These are phyloP conservation scores for Heliamphora pulchella DNA, from an alignment of 179 eudicot species.

Conservation along the genomic window DNA sequence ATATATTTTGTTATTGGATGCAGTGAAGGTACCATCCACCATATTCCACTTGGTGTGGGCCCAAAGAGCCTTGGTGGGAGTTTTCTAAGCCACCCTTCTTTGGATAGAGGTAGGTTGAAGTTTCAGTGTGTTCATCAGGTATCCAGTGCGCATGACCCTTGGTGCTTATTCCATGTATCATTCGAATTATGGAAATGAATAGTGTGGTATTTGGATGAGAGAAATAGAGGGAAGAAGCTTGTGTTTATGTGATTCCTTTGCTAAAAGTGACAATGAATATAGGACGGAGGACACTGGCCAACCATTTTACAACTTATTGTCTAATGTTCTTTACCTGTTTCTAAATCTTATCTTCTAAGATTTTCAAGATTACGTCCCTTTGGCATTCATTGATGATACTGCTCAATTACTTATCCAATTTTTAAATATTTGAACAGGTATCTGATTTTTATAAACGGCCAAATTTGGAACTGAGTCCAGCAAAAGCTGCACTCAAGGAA, in stretches of 20 bases:
- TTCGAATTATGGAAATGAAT: not conserved
- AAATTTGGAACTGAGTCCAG: constrained; percentile 72
- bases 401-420: not conserved
- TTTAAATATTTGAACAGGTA: constrained; percentile 40
- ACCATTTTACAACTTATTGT: not conserved
- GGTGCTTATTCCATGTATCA: not conserved
- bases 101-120: not conserved
- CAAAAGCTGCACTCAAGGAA: constrained; percentile 57
- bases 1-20: too few relatives aligned
- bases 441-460: constrained; percentile 81
- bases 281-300: not conserved
- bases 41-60: too few relatives aligned
- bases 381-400: too few relatives aligned
- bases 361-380: too few relatives aligned
- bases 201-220: not conserved
- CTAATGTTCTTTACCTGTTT: not conserved
- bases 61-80: too few relatives aligned
- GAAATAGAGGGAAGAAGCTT: not conserved
- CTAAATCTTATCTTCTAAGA: too few relatives aligned
- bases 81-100: too few relatives aligned
- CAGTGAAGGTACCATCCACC: too few relatives aligned
- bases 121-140: not conserved
- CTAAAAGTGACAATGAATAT: not conserved
- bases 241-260: not conserved
- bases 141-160: constrained; percentile 1